Percentiles rank a stretch among this genome's conserved stretches.
phyloP scores from a whole-genome alignment of 352 stramenopile species.

The Aphanomyces euteiches region DNA sequence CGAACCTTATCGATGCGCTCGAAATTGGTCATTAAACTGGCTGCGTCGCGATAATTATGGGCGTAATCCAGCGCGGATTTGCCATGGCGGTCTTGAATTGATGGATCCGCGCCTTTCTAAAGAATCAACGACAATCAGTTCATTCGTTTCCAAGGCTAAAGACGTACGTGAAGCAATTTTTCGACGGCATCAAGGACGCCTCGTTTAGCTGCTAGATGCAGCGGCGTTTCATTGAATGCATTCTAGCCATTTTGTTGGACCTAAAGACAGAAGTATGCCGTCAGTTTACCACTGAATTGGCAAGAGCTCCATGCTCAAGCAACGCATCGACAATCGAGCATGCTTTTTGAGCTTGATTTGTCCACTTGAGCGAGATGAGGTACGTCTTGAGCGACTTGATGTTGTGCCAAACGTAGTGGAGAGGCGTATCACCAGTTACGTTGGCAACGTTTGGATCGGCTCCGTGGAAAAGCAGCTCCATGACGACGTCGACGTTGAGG shows the following conservation, averaged over 20 bases:
- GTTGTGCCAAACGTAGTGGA: constrained; percentile 55
- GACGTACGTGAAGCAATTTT: constrained; percentile 41
- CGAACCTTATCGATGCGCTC: constrained; percentile 11
- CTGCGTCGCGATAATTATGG: constrained; percentile 37
- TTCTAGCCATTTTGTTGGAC: constrained; percentile 40
- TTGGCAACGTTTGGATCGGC: constrained; percentile 50
- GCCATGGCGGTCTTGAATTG: constrained; percentile 39
- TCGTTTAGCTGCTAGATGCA: constrained; percentile 54
- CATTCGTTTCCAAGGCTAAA: not conserved
- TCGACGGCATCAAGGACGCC: constrained; percentile 53
- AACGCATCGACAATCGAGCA: constrained; percentile 44
- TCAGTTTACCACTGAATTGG: constrained; percentile 35
- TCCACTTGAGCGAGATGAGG: constrained; percentile 27
- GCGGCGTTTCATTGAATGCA: constrained; percentile 50
- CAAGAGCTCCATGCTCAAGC: constrained; percentile 37
- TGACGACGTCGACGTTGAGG: constrained; percentile 49
- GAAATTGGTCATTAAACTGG: constrained; percentile 16
- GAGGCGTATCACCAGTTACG: constrained; percentile 60
- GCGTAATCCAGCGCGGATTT: constrained; percentile 45
- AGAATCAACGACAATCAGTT: not conserved
- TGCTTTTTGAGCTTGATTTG: constrained; percentile 40
- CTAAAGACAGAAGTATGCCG: not conserved
- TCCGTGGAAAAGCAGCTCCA: constrained; percentile 46
- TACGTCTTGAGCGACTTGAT: not conserved
- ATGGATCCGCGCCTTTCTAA: constrained; percentile 10